Evolutionary conservation across 805 yeast genomes (phyloP), one percentile per base, ranked within the genome.

Genomic region (Pachysolen tannophilus): DNA sequence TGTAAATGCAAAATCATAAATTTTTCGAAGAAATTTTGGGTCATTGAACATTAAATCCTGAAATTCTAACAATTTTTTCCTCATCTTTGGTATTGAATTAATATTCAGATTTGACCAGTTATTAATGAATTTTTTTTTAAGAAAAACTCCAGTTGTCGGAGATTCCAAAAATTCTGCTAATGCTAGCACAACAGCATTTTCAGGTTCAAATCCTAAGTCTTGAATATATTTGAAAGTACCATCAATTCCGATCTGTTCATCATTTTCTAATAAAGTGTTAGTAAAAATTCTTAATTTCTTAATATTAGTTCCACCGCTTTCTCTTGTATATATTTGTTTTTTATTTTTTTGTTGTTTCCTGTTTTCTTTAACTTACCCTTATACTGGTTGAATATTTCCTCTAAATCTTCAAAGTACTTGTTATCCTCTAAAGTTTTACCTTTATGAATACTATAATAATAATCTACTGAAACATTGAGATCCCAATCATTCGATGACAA

Each of bases 1-100:
- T 8, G 61, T 67, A 58, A 82, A 90, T 0, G 94, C 67, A 56
- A 74, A 88, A 23, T 67, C 66, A 58, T 92, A 88, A 4, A 88
- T 69, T 20, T 60, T 53, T 34, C 69, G 67, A 46, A 80, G 73
- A 38, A 69, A 71, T 1, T 46, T 56, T 1, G 43, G 39, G 37
- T 72, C 70, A 2, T 43, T 38, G 1, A 43, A 39, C 30, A 75
- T 44, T 19, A 56, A 51, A 1, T 41, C 30, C 4, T 57, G 52
- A 26, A 76, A 44, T 8, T 43, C 45, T 5, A 51, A 44, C 13
- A 70, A 39, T 13, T 56, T 54, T 3, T 44, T 37, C 21, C 53
- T 59, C 88, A 86, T 82, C 3, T 60, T 65, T 1, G 44, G 51
- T 1, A 72, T 38, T 14, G 63, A 55, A 37, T 43, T 37, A 2